Base-by-base conservation (phyloP, 257 asterid genomes). In the Gentiana straminea region DNA sequence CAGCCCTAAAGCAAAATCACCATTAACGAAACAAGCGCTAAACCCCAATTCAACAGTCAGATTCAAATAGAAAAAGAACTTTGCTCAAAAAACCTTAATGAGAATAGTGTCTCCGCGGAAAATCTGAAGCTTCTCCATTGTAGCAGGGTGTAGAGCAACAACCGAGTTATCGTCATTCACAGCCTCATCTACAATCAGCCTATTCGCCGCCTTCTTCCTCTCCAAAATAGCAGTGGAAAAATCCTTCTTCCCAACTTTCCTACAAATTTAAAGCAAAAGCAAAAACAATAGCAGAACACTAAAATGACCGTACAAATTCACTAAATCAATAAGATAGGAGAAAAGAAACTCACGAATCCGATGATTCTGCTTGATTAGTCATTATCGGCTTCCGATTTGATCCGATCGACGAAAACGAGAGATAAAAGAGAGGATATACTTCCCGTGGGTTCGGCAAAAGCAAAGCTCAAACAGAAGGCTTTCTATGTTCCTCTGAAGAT, bases 111-210 rank as follows among this genome's bases (percentile, higher is more conserved):
- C 94, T 1, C 97, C 95, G 8, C 97, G 89, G 62, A 88, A 88
- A 63, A 88, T 78, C 85, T 82, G 86, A 38, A 88, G 97, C 77
- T 88, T 85, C 59, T 88, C 95, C 97, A 88, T 88, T 12, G 89
- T 88, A 0, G 71, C 78, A 33, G 94, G 94, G 59, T 88, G 90
- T 6, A 88, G 67, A 59, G 86, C 62, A n/a, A 88, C 97, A 36
- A 81, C 95, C 11, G 95, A 88, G 54, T 88, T 88, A 51, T 88
- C 97, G 68, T 88, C 95, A 63, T 85, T 88, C 60, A 66, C 54
- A 45, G 97, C 91, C 65, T 88, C 97, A 62, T 84, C 97, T 8
- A 88, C 94, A 34, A 88, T 79, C 13, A 85, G 74, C 15, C 95
- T 78, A 71, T 88, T 88, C 8, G 95, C 77, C 6, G 95, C 76